Percentiles rank a stretch among this genome's conserved stretches.
Evolutionary conservation across 768 basidiomycete genomes (phyloP).

Genomic region (Termitomyces sp.): DNA sequence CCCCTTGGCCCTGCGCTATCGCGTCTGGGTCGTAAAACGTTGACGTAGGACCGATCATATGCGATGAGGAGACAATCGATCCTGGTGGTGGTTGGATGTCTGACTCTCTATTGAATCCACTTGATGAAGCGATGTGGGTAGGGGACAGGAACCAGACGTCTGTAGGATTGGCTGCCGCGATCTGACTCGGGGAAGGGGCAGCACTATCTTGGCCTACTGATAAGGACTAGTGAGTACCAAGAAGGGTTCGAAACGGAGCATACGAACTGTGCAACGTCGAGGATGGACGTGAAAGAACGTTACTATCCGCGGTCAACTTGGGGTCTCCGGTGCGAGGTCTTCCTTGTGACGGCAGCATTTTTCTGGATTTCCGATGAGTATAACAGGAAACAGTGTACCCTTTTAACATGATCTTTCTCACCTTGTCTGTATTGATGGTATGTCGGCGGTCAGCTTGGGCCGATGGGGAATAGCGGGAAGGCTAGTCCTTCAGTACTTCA

Average conservation of each 20-base stretch:
- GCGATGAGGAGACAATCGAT: constrained; percentile 22
- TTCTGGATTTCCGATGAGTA: constrained; percentile 17
- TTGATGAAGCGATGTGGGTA: constrained; percentile 12
- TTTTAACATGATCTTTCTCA: constrained; percentile 20
- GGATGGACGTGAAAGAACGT: constrained; percentile 17
- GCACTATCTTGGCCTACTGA: constrained; percentile 10
- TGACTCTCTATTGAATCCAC: constrained; percentile 14
- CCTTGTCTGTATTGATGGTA: constrained; percentile 14
- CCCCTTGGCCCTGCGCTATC: constrained; percentile 21
- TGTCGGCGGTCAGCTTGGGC: constrained; percentile 26
- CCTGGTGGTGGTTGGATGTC: constrained; percentile 8
- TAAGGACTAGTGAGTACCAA: constrained; percentile 5
- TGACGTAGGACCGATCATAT: constrained; percentile 53
- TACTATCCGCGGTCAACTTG: constrained; percentile 21
- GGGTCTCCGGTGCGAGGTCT: constrained; percentile 26
- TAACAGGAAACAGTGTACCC: constrained; percentile 17
- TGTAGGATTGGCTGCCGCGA: constrained; percentile 4
- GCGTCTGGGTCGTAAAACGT: constrained; percentile 52
- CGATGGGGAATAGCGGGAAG: constrained; percentile 26
- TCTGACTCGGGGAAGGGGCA: constrained; percentile 5
- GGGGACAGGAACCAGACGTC: constrained; percentile 11
- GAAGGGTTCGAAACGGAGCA: constrained; percentile 1
- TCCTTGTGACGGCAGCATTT: constrained; percentile 33
- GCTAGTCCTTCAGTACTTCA: constrained; percentile 14
- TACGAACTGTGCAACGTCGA: constrained; percentile 20